Base-by-base conservation (phyloP, 2,329 filamentous ascomycete genomes). In the Epichloe amarillans region DNA sequence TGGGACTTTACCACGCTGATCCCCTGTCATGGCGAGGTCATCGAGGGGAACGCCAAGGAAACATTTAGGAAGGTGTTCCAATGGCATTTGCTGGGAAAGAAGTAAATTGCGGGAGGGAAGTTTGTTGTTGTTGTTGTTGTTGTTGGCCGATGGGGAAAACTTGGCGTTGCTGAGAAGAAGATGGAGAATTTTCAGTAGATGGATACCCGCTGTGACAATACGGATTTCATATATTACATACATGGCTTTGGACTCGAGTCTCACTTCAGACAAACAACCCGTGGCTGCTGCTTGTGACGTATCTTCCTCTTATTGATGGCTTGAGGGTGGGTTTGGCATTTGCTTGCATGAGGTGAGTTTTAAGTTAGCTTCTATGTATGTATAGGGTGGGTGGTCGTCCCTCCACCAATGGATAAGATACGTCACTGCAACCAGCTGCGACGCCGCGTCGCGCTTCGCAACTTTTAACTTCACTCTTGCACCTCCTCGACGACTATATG, bases 1-100 rank as follows among this genome's bases (percentile, higher is more conserved):
- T 98, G 91, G 91, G 84, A 91, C 52, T 95, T 96, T 64, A 79
- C 84, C 56, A 82, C 82, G 39, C 74, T 97, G 47, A 82, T 98
- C 53, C 89, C 91, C 0, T 97, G 91, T 65, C 93, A 98, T 68
- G 93, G 93, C 8, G 93, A 98, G 69, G 83, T 86, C 15, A 82
- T 97, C 57, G 84, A 93, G 65, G 73, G 71, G 2, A 66, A 72
- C 55, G 89, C 78, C 10, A 95, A 94, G 73, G 76, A 76, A 11
- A 72, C 86, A 15, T 95, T 91, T 57, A 71, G 76, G 60, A 87
- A 86, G 65, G 74, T 94, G 12, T 88, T 95, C 68, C 77, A 77
- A 60, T 96, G 90, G 89, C 86, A 94, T 70, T 64, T 95, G 62
- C 70, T 62, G n/a, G 64, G 60, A 1, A 57, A 60, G 52, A 61